phyloP scores from a whole-genome alignment of 208 protist genomes.

The Crithidia expoeki region DNA sequence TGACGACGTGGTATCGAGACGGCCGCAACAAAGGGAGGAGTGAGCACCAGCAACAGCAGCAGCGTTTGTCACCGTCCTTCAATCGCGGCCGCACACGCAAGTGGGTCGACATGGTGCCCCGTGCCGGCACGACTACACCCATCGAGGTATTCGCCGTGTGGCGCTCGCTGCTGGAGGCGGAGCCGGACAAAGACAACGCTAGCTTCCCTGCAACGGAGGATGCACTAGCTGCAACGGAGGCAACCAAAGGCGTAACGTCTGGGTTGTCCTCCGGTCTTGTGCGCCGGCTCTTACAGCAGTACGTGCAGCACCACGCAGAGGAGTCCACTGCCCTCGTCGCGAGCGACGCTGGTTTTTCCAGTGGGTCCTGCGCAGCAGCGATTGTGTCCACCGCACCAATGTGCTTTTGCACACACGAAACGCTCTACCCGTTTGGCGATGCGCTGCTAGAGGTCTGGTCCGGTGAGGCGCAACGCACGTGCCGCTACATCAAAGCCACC shows the following conservation, averaged over 20 bases:
- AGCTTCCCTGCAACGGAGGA: neutral
- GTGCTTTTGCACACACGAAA: conserved; percentile 36
- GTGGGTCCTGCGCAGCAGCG: neutral
- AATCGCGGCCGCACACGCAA: conserved; percentile 11
- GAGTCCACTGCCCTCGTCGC: conserved; percentile 12
- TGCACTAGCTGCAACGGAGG: neutral
- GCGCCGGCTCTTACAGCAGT: conserved; percentile 21
- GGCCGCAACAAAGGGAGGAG: neutral
- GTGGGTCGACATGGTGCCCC: conserved; percentile 36
- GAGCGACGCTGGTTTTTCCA: neutral
- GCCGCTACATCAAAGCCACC: conserved; percentile 68
- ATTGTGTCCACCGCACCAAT: conserved; percentile 11
- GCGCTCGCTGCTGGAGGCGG: conserved; percentile 17
- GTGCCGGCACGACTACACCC: conserved; percentile 13
- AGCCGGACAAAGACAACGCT: neutral
- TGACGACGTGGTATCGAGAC: neutral
- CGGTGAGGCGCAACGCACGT: conserved; percentile 55
- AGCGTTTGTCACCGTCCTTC: neutral
- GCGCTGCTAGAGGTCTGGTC: conserved; percentile 77
- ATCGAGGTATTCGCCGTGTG: conserved; percentile 33
- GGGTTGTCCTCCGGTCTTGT: conserved; percentile 13
- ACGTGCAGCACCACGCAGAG: conserved; percentile 24
- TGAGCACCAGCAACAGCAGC: neutral
- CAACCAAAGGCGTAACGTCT: neutral
- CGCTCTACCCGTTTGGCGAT: conserved; percentile 36